Evolutionary conservation across 2,329 filamentous ascomycete genomes (phyloP).

Genomic region (Xylariaceae sp.): DNA sequence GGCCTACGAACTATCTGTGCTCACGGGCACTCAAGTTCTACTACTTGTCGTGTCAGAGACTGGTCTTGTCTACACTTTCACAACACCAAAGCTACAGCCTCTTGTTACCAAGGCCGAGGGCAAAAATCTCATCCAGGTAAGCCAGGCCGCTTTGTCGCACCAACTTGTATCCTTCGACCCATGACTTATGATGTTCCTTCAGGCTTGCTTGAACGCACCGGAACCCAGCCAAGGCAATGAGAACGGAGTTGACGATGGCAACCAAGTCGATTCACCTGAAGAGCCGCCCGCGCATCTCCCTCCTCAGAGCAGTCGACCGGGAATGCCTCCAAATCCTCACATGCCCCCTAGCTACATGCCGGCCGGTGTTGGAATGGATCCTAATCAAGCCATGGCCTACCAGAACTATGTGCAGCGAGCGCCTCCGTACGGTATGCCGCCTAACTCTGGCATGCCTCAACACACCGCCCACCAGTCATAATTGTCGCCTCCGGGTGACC

Average conservation of each 20-base stretch:
- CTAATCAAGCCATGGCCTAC: constrained; percentile 77
- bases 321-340: constrained; percentile 63
- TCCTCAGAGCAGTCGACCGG: constrained; percentile 58
- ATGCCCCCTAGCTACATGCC: constrained; percentile 63
- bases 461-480: constrained; percentile 78
- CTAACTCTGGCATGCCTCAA: constrained; percentile 73
- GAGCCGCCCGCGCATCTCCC: constrained; percentile 76
- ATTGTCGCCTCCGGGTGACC: constrained; percentile 31
- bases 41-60: constrained; percentile 96
- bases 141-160: constrained; percentile 14
- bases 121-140: constrained; percentile 97
- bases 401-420: constrained; percentile 78
- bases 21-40: constrained; percentile 95
- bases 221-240: constrained; percentile 80
- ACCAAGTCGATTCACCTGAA: constrained; percentile 85
- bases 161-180: constrained; percentile 1
- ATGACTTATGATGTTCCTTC: constrained; percentile 32
- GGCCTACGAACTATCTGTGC: constrained; percentile 96
- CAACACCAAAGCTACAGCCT: constrained; percentile 95
- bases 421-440: constrained; percentile 70
- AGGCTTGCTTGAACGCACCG: constrained; percentile 96
- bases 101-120: constrained; percentile 97
- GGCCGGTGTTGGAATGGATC: constrained; percentile 65
- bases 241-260: constrained; percentile 72
- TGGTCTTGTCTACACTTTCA: constrained; percentile 96